Percentiles rank a stretch among this genome's conserved stretches.
Conservation (phyloP, 371 early-diverging fungal genomes). For the Gilbertella persicaria region DNA sequence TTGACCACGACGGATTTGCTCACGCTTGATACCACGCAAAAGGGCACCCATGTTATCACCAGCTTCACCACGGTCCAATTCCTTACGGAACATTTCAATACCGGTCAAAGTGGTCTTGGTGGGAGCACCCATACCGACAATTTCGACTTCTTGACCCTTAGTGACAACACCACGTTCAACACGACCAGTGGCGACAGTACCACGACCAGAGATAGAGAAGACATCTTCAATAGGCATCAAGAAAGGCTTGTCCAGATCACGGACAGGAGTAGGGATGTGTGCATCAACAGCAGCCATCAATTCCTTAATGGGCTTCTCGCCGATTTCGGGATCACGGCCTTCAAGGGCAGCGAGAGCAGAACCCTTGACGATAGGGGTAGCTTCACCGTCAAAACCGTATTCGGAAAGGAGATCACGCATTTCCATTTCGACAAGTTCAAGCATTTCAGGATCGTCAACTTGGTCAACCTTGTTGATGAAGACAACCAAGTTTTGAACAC, state of each 20-base stretch:
- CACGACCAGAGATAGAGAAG: conserved; percentile 98
- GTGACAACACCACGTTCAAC: conserved; percentile 95
- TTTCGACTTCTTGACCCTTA: conserved; percentile 96
- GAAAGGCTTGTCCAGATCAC: conserved; percentile 98
- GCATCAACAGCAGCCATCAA: conserved; percentile 95
- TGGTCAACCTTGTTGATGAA: conserved; percentile 99
- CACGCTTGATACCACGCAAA: conserved; percentile 96
- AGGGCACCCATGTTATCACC: conserved; percentile 98
- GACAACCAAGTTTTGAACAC: conserved; percentile 94
- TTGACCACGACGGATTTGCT: conserved; percentile 93
- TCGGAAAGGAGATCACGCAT: conserved; percentile 94
- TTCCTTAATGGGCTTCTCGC: conserved; percentile 82
- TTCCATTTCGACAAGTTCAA: conserved; percentile 98
- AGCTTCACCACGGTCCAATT: conserved; percentile 96
- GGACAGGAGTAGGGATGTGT: conserved; percentile 90
- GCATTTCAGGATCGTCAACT: conserved; percentile 95
- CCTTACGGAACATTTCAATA: conserved; percentile 99
- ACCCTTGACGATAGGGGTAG: conserved; percentile 93
- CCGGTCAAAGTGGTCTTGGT: conserved; percentile 93
- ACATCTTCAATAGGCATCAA: conserved; percentile 98
- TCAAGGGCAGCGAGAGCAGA: conserved; percentile 97
- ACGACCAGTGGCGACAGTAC: conserved; percentile 97
- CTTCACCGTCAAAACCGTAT: conserved; percentile 95
- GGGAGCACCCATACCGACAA: conserved; percentile 91
- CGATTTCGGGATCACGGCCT: conserved; percentile 90